Evolutionary conservation across 495 filamentous ascomycete species (phyloP).

Genomic region (Parachaetomium inaequale): DNA sequence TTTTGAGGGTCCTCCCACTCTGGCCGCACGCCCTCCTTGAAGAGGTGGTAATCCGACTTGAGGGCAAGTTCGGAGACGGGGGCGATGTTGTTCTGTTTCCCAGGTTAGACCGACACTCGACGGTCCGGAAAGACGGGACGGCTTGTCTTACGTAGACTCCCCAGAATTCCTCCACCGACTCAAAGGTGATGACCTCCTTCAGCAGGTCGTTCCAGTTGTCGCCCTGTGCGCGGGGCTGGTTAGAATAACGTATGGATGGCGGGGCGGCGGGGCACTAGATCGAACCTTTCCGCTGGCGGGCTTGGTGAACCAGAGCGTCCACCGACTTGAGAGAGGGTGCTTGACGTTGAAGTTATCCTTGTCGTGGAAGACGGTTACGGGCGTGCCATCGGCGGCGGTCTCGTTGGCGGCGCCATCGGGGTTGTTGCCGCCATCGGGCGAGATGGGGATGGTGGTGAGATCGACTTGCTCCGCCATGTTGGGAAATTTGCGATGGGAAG

Average conservation of each 20-base stretch:
- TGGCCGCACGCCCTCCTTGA: slow-evolving; percentile 93
- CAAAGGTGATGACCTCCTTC: slow-evolving; percentile 97
- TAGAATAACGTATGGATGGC: slow-evolving; percentile 14
- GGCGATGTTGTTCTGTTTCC: slow-evolving; percentile 89
- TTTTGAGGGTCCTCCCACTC: slow-evolving; percentile 99
- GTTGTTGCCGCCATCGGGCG: slow-evolving; percentile 54
- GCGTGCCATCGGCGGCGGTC: slow-evolving; percentile 49
- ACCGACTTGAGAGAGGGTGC: slow-evolving; percentile 91
- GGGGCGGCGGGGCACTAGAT: slow-evolving; percentile 6
- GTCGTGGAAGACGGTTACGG: slow-evolving; percentile 92
- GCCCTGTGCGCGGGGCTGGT: slow-evolving; percentile 51
- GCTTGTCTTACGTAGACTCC: slow-evolving; percentile 81
- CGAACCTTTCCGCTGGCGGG: slow-evolving; percentile 91
- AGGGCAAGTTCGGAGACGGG: slow-evolving; percentile 90
- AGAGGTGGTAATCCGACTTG: slow-evolving; percentile 99
- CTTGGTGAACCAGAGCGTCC: slow-evolving; percentile 99
- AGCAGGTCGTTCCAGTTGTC: slow-evolving; percentile 98
- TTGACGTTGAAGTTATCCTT: slow-evolving; percentile 98
- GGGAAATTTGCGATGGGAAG: slow-evolving; percentile 7
- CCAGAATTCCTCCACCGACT: slow-evolving; percentile 99
- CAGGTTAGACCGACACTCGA: slow-evolving; percentile 23
- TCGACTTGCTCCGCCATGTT: slow-evolving; percentile 53
- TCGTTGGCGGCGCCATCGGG: slow-evolving; percentile 34
- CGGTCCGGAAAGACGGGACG: neutral
- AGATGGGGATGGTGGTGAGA: slow-evolving; percentile 68